Evolutionary conservation across 192 early-diverging fungal genomes (phyloP).

Genomic region (Coemansia sp.): DNA sequence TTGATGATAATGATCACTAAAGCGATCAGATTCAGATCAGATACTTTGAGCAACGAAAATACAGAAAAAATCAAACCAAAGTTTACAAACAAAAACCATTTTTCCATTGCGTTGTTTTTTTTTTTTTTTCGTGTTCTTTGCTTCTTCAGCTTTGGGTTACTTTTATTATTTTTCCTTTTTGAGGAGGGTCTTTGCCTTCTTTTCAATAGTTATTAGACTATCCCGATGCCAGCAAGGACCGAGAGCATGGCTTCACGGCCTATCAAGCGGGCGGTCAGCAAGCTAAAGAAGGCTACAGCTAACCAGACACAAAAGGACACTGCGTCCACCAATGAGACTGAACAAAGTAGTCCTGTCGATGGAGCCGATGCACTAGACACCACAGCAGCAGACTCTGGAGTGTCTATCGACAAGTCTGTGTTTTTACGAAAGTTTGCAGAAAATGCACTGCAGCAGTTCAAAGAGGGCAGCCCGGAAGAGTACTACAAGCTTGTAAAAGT

Average conservation of each 20-base stretch:
- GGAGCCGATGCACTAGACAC: not conserved
- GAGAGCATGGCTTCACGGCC: conserved; percentile 4
- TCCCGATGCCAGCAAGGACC: conserved; percentile 3
- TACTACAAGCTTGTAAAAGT: conserved; percentile 43
- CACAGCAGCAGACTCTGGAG: not conserved
- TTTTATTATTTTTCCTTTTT: not conserved
- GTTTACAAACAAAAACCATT: not conserved
- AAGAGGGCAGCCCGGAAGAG: conserved; percentile 34
- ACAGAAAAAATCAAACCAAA: too few species aligned
- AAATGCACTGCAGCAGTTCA: conserved; percentile 42
- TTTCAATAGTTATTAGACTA: not conserved
- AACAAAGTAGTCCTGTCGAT: not conserved
- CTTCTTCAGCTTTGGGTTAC: not conserved
- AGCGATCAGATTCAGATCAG: too few species aligned
- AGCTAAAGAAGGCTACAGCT: not conserved
- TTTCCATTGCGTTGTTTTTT: not conserved
- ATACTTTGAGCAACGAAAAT: too few species aligned
- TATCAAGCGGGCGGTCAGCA: conserved; percentile 8
- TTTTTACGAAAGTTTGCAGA: conserved; percentile 42
- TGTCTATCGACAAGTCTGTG: conserved; percentile 35
- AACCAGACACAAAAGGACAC: not conserved
- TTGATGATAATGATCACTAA: too few species aligned
- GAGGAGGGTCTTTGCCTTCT: not conserved
- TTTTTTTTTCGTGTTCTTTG: not conserved
- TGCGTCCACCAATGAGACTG: not conserved